Conservation (phyloP, 306 rosid genomes). For the Albizia julibrissin region DNA sequence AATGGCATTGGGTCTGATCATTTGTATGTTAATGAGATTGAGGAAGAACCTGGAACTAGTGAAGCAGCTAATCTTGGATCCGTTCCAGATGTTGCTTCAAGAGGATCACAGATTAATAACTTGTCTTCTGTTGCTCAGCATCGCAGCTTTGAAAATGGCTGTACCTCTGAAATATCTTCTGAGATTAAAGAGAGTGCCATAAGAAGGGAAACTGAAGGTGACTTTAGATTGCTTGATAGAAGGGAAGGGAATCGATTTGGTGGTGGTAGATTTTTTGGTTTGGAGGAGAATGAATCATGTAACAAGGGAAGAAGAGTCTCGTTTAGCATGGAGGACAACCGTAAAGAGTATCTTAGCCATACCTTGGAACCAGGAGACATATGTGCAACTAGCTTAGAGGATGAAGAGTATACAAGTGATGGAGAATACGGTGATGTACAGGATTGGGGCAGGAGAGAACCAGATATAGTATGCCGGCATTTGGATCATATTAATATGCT, state of each 20-base stretch:
- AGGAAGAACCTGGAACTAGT: constrained; percentile 59
- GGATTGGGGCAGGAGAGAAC: constrained; percentile 62
- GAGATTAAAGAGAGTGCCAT: constrained; percentile 89
- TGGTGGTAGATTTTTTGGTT: constrained; percentile 74
- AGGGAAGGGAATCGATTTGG: constrained; percentile 63
- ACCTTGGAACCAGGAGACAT: constrained; percentile 61
- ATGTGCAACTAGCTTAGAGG: constrained; percentile 70
- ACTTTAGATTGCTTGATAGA: constrained; percentile 84
- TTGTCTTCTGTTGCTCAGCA: constrained; percentile 47
- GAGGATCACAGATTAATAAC: constrained; percentile 49
- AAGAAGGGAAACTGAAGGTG: constrained; percentile 97
- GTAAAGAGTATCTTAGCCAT: constrained; percentile 51
- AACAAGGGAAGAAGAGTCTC: constrained; percentile 81
- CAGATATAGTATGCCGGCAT: constrained; percentile 76
- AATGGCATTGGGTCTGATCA: constrained; percentile 44
- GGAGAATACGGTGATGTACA: constrained; percentile 76
- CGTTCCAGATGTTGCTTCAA: constrained; percentile 22
- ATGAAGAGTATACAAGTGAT: constrained; percentile 72
- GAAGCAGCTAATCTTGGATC: constrained; percentile 40
- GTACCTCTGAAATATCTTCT: constrained; percentile 50
- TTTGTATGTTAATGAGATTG: constrained; percentile 51
- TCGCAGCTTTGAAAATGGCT: constrained; percentile 56
- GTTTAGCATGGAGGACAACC: constrained; percentile 76
- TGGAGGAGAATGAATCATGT: constrained; percentile 68
- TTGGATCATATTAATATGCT: constrained; percentile 79